Evolutionary conservation across 2,329 filamentous ascomycete genomes (phyloP).

Genomic region (Phaeosphaeria sp.): DNA sequence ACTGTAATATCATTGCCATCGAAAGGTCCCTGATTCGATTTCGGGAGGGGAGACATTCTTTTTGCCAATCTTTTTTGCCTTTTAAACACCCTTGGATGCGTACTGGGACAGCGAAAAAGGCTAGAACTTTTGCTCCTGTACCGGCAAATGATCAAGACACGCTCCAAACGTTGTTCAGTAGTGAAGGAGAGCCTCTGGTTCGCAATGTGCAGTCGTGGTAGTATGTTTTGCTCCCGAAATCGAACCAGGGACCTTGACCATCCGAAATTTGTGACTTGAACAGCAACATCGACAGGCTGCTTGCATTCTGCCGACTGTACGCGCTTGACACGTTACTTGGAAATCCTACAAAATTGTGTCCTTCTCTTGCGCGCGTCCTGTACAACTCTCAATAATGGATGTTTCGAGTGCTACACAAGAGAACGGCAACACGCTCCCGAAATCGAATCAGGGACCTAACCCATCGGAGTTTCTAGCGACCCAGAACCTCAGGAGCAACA

Average conservation of each 20-base stretch:
- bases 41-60: constrained; percentile 43
- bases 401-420: no score
- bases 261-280: no score
- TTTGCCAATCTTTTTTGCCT: constrained; percentile 10
- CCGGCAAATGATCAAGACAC: no score
- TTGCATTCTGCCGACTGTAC: no score
- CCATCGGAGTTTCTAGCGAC: neutral
- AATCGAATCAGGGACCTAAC: neutral
- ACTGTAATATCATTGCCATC: constrained; percentile 46
- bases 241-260: neutral
- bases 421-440: neutral
- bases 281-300: no score
- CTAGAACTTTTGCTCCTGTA: neutral
- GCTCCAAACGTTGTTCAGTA: no score
- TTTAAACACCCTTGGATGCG: neutral
- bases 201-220: no score
- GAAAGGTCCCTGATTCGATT: constrained; percentile 44
- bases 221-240: neutral
- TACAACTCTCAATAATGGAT: no score
- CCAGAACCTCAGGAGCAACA: neutral
- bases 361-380: no score
- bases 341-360: no score
- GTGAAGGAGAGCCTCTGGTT: no score
- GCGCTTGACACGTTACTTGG: no score
- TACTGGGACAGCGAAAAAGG: neutral